phyloP scores from a whole-genome alignment of 352 stramenopile genomes.

The Achlya hypogyna region DNA sequence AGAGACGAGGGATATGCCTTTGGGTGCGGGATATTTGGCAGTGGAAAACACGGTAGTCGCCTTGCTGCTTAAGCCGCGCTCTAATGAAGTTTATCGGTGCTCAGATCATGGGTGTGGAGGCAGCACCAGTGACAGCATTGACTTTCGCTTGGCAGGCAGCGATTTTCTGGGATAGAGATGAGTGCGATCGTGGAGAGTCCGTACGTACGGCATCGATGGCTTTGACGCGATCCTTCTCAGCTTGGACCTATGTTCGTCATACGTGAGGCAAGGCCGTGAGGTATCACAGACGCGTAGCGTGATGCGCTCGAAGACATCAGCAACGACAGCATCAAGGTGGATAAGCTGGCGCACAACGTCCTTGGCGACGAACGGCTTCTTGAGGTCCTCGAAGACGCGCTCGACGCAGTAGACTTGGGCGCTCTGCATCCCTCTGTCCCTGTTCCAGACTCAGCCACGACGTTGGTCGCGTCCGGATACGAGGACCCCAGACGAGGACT shows the following conservation, averaged over 20 bases:
- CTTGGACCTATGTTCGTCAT: constrained; percentile 13
- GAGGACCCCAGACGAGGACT: not conserved
- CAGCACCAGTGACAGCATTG: constrained; percentile 41
- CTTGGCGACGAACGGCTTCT: constrained; percentile 73
- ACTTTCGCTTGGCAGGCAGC: constrained; percentile 75
- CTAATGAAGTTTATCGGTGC: constrained; percentile 27
- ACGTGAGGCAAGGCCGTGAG: not conserved
- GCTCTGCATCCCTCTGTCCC: constrained; percentile 52
- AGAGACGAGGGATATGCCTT: constrained; percentile 18
- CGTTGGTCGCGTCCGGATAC: not conserved
- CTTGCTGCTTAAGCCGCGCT: constrained; percentile 71
- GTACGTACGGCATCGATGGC: constrained; percentile 37
- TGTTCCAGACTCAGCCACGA: not conserved
- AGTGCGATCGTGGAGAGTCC: not conserved
- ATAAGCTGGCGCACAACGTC: constrained; percentile 79
- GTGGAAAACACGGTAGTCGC: constrained; percentile 84
- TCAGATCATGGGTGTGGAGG: not conserved
- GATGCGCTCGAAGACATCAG: constrained; percentile 76
- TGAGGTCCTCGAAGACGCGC: constrained; percentile 81
- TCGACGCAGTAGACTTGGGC: constrained; percentile 81
- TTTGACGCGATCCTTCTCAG: constrained; percentile 67
- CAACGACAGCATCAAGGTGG: constrained; percentile 74
- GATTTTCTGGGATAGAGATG: constrained; percentile 32
- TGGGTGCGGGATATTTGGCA: constrained; percentile 76
- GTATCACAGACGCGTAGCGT: constrained; percentile 49